Evolutionary conservation across 176 grass and related monocot species (phyloP).

Genomic region (Musa beccarii): DNA sequence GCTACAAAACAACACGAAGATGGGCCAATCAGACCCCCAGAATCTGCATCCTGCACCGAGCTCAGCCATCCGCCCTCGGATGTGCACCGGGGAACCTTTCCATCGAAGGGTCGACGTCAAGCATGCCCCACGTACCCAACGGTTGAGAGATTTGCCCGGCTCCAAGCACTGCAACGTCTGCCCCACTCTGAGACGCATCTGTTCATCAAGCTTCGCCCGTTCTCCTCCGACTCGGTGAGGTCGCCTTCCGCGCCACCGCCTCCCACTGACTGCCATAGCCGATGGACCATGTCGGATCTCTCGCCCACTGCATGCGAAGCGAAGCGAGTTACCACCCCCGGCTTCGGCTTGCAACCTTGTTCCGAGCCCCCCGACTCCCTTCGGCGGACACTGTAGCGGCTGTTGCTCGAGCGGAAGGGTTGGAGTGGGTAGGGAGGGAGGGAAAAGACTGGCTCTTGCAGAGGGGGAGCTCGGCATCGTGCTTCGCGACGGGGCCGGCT

Average conservation of each 20-base stretch:
- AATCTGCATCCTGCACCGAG: too few relatives aligned
- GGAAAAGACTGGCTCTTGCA: neutral
- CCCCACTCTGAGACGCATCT: neutral
- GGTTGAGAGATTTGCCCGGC: neutral
- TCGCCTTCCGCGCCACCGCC: neutral
- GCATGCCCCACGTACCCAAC: neutral
- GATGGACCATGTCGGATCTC: constrained; percentile 2
- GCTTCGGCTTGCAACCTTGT: neutral
- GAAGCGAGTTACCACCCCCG: too few relatives aligned
- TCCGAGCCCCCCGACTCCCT: neutral
- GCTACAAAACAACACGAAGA: too few relatives aligned
- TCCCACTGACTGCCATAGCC: neutral
- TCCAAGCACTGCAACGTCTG: neutral
- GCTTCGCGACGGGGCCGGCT: constrained; percentile 23
- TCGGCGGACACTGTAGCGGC: neutral
- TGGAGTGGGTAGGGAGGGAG: too few relatives aligned
- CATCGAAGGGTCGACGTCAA: constrained; percentile 31
- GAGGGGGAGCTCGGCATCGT: constrained; percentile 15
- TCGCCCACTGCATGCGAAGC: neutral
- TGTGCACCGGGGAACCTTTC: constrained; percentile 3
- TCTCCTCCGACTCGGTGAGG: neutral
- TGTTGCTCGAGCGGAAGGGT: neutral
- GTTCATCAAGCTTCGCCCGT: neutral
- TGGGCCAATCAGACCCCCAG: too few relatives aligned
- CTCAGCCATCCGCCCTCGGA: too few relatives aligned